phyloP scores from a whole-genome alignment of 306 rosid genomes.

The Hippophae rhamnoides region DNA sequence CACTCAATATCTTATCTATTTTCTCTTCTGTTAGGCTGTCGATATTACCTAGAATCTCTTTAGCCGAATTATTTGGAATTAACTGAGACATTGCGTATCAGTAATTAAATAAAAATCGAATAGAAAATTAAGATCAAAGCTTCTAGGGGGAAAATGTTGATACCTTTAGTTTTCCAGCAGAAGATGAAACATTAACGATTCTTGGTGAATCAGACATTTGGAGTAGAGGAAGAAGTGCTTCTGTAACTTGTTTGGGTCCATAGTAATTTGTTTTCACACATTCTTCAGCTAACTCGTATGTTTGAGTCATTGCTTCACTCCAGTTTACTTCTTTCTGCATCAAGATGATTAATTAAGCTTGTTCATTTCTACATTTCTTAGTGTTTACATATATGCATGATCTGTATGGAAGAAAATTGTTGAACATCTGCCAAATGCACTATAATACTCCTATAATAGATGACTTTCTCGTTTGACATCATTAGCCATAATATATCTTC shows the following conservation, averaged over 20 bases:
- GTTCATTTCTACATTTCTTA: no score
- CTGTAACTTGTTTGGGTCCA: conserved; percentile 28
- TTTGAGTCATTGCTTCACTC: conserved; percentile 15
- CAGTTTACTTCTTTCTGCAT: neutral
- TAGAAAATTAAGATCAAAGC: no score
- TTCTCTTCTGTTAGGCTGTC: conserved; percentile 36
- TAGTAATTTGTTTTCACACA: conserved; percentile 39
- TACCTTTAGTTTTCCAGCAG: conserved; percentile 31
- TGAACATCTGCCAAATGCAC: no score
- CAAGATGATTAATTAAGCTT: no score
- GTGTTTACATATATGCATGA: no score
- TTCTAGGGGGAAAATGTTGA: neutral
- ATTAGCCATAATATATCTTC: no score
- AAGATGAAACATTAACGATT: conserved; percentile 37
- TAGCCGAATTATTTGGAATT: conserved; percentile 27
- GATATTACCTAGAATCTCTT: conserved; percentile 24
- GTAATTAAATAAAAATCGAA: no score
- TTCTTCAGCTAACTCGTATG: conserved; percentile 26
- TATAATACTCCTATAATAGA: no score
- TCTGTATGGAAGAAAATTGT: no score
- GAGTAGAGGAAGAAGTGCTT: conserved; percentile 41
- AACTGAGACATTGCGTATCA: conserved; percentile 9
- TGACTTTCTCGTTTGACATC: no score
- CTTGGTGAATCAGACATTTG: conserved; percentile 40
- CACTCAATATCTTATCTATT: conserved; percentile 26